A percentile compares a stretch with the other conserved stretches of the same genome.
Evolutionary conservation across 176 grass and related monocot species (phyloP).

Genomic region (Musa acuminata): DNA sequence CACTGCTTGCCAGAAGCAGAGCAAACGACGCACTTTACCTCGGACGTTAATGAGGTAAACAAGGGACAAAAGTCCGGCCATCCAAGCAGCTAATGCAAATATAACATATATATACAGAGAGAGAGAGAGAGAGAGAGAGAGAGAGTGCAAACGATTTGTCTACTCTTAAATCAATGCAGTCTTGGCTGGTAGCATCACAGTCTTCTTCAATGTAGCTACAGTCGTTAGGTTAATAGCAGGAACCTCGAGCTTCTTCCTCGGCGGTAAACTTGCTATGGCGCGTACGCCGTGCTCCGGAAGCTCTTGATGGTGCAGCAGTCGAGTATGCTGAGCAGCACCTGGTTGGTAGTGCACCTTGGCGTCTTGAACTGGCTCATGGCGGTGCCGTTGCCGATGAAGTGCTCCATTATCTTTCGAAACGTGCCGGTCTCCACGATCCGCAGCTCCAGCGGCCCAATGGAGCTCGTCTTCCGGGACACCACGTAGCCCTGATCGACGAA

Average conservation of each 20-base stretch:
- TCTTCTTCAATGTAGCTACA: not conserved
- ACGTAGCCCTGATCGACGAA: conserved; percentile 55
- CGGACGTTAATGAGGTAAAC: too few species aligned
- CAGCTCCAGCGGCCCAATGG: conserved; percentile 61
- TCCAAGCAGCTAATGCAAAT: too few species aligned
- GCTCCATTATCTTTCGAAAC: conserved; percentile 62
- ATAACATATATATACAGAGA: too few species aligned
- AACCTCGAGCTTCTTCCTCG: not conserved
- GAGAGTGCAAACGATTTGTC: too few species aligned
- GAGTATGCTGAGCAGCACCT: conserved; percentile 9
- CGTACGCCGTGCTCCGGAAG: conserved; percentile 20
- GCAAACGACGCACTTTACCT: too few species aligned
- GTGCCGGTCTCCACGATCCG: conserved; percentile 43
- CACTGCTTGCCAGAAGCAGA: too few species aligned
- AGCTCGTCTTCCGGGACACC: conserved; percentile 38
- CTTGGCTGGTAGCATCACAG: too few species aligned
- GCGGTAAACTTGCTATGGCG: not conserved
- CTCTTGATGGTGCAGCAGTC: conserved; percentile 14
- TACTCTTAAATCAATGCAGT: too few species aligned
- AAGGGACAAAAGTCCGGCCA: too few species aligned
- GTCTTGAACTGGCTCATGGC: conserved; percentile 80
- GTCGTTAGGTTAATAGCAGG: not conserved
- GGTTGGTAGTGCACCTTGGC: conserved; percentile 41
- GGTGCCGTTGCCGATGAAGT: conserved; percentile 41
- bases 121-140: too few species aligned